Base-by-base conservation (phyloP, 225 moss, liverwort and hornwort species). In the Ulota crispa region DNA sequence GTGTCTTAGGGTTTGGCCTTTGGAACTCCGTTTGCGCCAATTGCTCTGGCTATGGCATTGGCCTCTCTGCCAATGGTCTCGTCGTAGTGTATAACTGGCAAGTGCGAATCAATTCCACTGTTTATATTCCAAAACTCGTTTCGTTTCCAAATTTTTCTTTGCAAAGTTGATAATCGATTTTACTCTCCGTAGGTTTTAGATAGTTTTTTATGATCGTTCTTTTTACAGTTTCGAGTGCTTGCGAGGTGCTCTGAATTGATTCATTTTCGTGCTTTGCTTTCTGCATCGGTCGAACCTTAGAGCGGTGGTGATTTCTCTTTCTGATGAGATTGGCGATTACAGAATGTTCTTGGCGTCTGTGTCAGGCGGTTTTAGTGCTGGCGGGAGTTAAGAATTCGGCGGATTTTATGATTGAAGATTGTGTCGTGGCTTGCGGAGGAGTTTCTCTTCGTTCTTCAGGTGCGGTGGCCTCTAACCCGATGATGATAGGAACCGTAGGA, bases 1-100 rank as follows among this genome's bases (percentile, higher is more conserved):
- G 45, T 57, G 43, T 21, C 78, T 39, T 87, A 87, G 87, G 87
- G 87, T 87, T 85, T 79, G 70, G 20, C 43, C 28, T 9, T 9
- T 79, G 57, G 65, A 80, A 56, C 23, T 50, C 12, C 47, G 57
- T 41, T 39, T 85, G 71, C 81, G 42, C 72, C 85, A 81, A 76
- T 57, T 69, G 76, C 70, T 56, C 61, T 72, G 82, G 87, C 87
- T 66, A 66, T 79, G 82, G 75, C 69, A 52, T 84, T 81, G 78
- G 43, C 74, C 70, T 52, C 34, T 52, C 50, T n/a, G n/a, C 61
- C 64, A 53, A 34, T 53, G 87, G 60, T 26, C 34, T 60, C 68
- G 61, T 47, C 61, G 60, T 73, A 59, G 68, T 41, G 77, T 18
- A 32, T n/a, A 9, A 24, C 52, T 23, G 36, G 67, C 73, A 76